Base-by-base conservation (phyloP, 257 asterid species). In the Jacaranda copaia region DNA sequence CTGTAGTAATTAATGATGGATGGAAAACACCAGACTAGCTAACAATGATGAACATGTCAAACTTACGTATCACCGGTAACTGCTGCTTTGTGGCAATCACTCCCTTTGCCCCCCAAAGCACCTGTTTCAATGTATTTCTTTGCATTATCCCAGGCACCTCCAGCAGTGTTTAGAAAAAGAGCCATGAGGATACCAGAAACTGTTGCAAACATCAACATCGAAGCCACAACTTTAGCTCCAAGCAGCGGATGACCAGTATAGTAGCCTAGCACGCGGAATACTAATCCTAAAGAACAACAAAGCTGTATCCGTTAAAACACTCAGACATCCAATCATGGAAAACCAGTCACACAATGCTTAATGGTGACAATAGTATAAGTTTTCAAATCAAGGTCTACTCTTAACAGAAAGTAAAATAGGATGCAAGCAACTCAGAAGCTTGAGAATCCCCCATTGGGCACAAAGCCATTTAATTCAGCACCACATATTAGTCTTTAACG, bases 141-240 rank as follows among this genome's bases (percentile, higher is more conserved):
- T 16, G 99, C 99, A 70, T 96, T 96, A 80, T 96, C 99, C 99
- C 99, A 96, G 19, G 99, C 99, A 55, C 99, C 99, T 70, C 99
- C 99, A 70, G 98, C 84, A 57, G 99, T 96, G 80, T 96, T 96
- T 52, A 96, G 93, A 89, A 96, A 96, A 62, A 96, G 99, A 75
- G 99, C 99, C 99, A 96, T 96, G 10, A 96, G 97, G 76, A 96
- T 96, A 57, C 99, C 99, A 15, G 98, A 87, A 65, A 93, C 99
- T 0, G 99, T 96, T 36, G 99, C 98, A 77, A 96, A 96, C 99
- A 96, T 96, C 86, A 96, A 81, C 97, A 96, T 88, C 49, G 98
- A 55, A 13, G 98, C 96, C 81, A 96, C 99, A 35, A 93, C 99
- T 89, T 96, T 96, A 14, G 99, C 99, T 58, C 99, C 99, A 19